Conservation (phyloP, 768 basidiomycete species). For the Boletellus ananas region DNA sequence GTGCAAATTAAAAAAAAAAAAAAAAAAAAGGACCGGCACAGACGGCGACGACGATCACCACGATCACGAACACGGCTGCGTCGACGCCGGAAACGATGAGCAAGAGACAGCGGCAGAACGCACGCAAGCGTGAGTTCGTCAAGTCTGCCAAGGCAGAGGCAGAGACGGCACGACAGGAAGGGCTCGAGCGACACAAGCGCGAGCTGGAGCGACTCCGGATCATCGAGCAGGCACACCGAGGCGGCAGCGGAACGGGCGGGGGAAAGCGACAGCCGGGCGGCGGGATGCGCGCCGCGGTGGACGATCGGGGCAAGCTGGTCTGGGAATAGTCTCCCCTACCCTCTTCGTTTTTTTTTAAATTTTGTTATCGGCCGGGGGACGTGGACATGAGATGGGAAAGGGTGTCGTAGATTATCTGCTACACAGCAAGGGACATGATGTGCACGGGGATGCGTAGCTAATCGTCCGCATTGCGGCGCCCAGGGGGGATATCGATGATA, state of each 20-base stretch:
- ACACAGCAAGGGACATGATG: slow-evolving; percentile 8
- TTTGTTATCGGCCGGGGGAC: too few relatives aligned
- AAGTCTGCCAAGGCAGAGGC: slow-evolving; percentile 56
- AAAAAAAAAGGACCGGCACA: slow-evolving; percentile 13
- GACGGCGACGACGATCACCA: slow-evolving; percentile 9
- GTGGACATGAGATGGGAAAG: slow-evolving; percentile 3
- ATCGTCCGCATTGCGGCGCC: too few relatives aligned
- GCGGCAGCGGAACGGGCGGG: slow-evolving; percentile 4
- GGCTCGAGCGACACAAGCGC: slow-evolving; percentile 55
- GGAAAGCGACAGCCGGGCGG: slow-evolving; percentile 39
- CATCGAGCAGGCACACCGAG: slow-evolving; percentile 37
- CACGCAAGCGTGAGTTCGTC: slow-evolving; percentile 49
- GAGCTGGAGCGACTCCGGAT: slow-evolving; percentile 55
- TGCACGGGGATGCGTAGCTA: too few relatives aligned
- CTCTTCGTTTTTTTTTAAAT: neutral
- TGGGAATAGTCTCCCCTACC: slow-evolving; percentile 37
- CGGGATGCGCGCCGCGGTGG: slow-evolving; percentile 60
- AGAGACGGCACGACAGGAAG: slow-evolving; percentile 48
- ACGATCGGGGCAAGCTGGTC: slow-evolving; percentile 53
- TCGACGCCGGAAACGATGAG: slow-evolving; percentile 42
- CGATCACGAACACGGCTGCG: slow-evolving; percentile 1
- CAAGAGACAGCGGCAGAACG: slow-evolving; percentile 71
- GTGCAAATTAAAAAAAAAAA: neutral
- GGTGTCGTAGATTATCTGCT: slow-evolving; percentile 19
- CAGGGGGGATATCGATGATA: slow-evolving; percentile 7